Base-by-base conservation (phyloP, 352 stramenopile genomes). In the Nannochloropsis limnetica region DNA sequence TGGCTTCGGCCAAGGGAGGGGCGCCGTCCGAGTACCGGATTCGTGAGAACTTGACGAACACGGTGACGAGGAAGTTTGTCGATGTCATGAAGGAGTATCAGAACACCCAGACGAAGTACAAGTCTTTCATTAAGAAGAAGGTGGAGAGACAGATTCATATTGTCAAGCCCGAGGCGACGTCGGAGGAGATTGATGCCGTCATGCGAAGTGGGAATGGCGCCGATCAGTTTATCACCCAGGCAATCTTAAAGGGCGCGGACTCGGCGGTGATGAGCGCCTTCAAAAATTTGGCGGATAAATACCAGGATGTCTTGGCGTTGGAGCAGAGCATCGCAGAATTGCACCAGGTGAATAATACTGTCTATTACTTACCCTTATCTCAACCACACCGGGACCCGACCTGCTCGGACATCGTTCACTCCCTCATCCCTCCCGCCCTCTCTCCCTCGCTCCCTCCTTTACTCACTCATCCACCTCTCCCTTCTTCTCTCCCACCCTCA, bases 61-160 rank as follows among this genome's bases (percentile, higher is more conserved):
- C 95, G 3, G 88, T 98, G 27, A 97, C 94, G 3, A 94, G 96
- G 80, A 98, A 98, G 87, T 99, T 99, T 86, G 96, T 98, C 86
- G 94, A 98, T 87, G 93, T 96, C 83, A 98, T 98, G 92, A 98
- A 98, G 86, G 89, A 95, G 31, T 99, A 98, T 87, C 95, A 99
- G 86, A 94, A 95, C 82, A 90, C 93, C 14, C 93, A 99, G 89
- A 95, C 96, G 88, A 95, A 97, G 83, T 99, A 98, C 88, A 98
- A 99, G 88, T 93, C 87, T 17, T 94, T 98, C 82, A 95, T 99
- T 85, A 98, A 98, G 86, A 96, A 93, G 81, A 99, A 99, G 87
- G 94, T 98, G 1, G 97, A 96, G 84, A 91, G 95, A 11, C 95
- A 98, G 85, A 93, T 99, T 68, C 93, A 98, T 86, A 97, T 98